Conservation (phyloP, 441 rosid genomes). For the Eutrema salsugineum region DNA sequence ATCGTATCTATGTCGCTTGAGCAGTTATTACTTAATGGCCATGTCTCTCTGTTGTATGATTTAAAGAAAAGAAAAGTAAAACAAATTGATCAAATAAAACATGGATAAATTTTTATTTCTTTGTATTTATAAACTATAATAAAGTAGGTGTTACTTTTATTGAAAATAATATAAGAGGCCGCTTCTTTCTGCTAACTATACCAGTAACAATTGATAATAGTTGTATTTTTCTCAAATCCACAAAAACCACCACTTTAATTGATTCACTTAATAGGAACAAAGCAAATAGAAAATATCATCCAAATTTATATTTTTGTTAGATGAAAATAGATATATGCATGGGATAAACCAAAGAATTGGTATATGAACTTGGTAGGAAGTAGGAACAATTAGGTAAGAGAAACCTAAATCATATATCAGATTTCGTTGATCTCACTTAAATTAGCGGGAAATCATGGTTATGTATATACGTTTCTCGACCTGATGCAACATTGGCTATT, state of each 20-base stretch:
- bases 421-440: not conserved
- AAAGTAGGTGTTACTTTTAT: not conserved
- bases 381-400: slow-evolving; percentile 20
- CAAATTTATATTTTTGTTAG: not conserved
- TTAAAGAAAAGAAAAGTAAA: not conserved
- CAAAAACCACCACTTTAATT: not conserved
- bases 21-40: slow-evolving; percentile 33
- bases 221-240: not conserved
- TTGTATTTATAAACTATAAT: not conserved
- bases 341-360: not conserved
- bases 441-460: not conserved
- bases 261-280: not conserved
- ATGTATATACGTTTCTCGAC: slow-evolving; percentile 1
- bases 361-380: slow-evolving; percentile 10
- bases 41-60: slow-evolving; percentile 41
- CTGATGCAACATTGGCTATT: too few species aligned
- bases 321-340: not conserved
- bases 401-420: slow-evolving; percentile 1
- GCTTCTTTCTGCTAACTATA: not conserved
- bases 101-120: not conserved
- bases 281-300: not conserved
- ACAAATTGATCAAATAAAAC: not conserved
- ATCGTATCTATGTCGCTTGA: slow-evolving; percentile 36
- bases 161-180: not conserved
- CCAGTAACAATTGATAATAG: not conserved